Base-by-base conservation (phyloP, 2,329 filamentous ascomycete species). In the Remersonia thermophila region DNA sequence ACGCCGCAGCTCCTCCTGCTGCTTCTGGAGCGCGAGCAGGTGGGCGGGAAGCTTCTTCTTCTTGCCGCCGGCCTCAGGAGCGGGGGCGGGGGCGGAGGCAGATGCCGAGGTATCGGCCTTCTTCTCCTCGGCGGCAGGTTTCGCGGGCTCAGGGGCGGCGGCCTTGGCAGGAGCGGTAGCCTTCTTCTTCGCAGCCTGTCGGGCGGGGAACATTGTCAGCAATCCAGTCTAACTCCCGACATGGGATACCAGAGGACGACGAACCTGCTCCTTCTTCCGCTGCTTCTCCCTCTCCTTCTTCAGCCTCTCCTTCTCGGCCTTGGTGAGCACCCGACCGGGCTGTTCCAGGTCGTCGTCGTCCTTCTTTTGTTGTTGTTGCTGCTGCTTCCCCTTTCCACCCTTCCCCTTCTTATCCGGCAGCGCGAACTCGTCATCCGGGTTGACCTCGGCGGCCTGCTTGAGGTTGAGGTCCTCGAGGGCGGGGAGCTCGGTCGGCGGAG, bases 261-360 rank as follows among this genome's bases (percentile, higher is more conserved):
- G 30, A 38, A 91, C 85, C 74, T 96, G 82, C 62, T 98, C 91
- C 76, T 87, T 98, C 67, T 98, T 98, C 48, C 87, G 73, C 65
- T 91, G 83, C 76, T 98, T 98, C 67, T 98, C 91, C 43, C 85
- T 78, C 66, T 98, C 91, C 66, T 95, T 98, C 72, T 89, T 96
- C 54, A 89, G 71, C 62, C 85, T 93, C 60, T 98, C 91, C 67
- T 98, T 98, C 66, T 98, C 87, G 40, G 93, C 91, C 73, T 96
- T 98, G 27, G 85, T 93, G 64, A 96, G 77, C 33, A 96, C 70
- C 37, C 77, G 73, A 30, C 80, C 80, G 40, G 67, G 69, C 7
- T 59, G 73, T 9, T 67, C 69, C 2, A 66, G 69, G 5, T 66
- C 69, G 16, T 62, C 68, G 5, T 53, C 62, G 11, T 62, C 66